Evolutionary conservation across 805 yeast genomes (phyloP), one percentile per base, ranked within the genome.

Genomic region (Monosporozyma unispora): DNA sequence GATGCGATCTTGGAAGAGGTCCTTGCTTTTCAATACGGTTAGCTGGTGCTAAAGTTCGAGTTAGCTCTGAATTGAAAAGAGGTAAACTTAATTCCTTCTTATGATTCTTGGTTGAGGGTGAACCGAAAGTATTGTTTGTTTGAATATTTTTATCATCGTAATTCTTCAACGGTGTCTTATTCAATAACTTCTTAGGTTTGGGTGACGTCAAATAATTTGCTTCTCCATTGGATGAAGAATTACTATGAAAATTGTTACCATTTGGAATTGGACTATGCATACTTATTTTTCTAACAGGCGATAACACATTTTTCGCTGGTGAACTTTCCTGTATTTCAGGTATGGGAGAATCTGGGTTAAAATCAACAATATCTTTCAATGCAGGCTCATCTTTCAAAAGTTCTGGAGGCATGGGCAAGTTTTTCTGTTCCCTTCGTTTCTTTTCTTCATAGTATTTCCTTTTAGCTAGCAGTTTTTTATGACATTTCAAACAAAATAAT

Each of bases 401-500:
- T 21, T 25, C 21, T 18, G 58, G 58, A 7, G 54, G 35, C 14
- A 38, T 42, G 2, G 60, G 60, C 22, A 64, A 45, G 45, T 59
- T 57, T 43, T 62, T 64, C 52, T 56, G 59, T 16, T 57, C 45
- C 37, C 64, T 42, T 44, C 61, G 54, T 42, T 63, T 62, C 54
- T 57, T 60, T 50, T 63, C 65, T 46, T 65, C 68, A 47, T 63
- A 57, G 27, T 78, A 75, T 57, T 80, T 81, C 69, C 88, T 83
- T 62, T 84, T 84, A 43, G 84, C 91, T 61, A 91, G 68, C 51
- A 93, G 70, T 56, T 82, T 80, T 60, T 87, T 91, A 68, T 93
- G 98, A 66, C 99, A 93, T 25, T 76, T 73, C 87, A 93, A 85
- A 68, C 99, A 93, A 63, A 89, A 91, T 39, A 93, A 71, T 0